Conservation (phyloP, 306 rosid species). For the Begonia fuchsioides region DNA sequence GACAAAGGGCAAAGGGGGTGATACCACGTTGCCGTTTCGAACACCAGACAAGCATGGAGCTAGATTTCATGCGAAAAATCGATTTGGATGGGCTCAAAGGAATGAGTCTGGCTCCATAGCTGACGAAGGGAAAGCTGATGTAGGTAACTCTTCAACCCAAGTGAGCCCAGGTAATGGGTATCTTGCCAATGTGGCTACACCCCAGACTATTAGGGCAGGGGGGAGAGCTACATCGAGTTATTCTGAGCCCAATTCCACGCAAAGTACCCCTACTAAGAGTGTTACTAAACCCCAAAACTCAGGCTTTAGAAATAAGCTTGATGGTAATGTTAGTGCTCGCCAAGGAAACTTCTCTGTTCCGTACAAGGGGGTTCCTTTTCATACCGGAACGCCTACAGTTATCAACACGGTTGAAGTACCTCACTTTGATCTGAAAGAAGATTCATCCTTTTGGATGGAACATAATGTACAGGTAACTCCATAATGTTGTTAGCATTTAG, state of each 20-base stretch:
- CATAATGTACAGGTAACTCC: constrained; percentile 82
- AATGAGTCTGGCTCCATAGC: constrained; percentile 24
- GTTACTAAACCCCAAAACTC: constrained; percentile 57
- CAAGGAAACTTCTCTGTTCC: constrained; percentile 42
- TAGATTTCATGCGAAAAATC: constrained; percentile 18
- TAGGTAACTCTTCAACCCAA: constrained; percentile 11
- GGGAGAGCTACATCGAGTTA: constrained; percentile 35
- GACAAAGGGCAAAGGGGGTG: constrained; percentile 32
- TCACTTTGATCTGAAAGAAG: constrained; percentile 93
- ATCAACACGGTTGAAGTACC: constrained; percentile 81
- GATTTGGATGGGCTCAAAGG: constrained; percentile 70
- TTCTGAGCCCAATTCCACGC: constrained; percentile 62
- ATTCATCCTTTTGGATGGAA: constrained; percentile 89
- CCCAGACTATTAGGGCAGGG: constrained; percentile 29
- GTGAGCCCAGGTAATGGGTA: constrained; percentile 21
- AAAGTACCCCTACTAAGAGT: constrained; percentile 79
- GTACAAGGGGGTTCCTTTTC: constrained; percentile 62
- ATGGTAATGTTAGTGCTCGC: constrained; percentile 41
- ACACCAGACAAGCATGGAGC: constrained; percentile 63
- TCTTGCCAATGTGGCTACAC: constrained; percentile 34
- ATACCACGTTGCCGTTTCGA: constrained; percentile 46
- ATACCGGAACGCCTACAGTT: constrained; percentile 29
- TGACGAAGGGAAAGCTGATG: constrained; percentile 28
- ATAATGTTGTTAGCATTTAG: constrained; percentile 1
- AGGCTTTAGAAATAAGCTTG: constrained; percentile 46